Evolutionary conservation across 2,329 filamentous ascomycete genomes (phyloP).

Genomic region (Whalleya microplaca): DNA sequence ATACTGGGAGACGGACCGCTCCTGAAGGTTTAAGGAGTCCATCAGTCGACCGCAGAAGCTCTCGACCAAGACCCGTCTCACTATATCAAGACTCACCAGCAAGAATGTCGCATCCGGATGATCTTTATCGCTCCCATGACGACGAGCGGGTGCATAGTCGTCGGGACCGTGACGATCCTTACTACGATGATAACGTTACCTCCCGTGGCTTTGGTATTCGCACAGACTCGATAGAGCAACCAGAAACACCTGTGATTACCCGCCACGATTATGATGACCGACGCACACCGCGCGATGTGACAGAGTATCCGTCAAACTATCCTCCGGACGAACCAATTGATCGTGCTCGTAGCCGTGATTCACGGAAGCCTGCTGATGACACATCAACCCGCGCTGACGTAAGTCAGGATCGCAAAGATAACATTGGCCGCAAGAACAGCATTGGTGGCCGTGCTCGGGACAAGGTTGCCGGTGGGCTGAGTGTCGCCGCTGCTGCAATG

Average conservation of each 20-base stretch:
- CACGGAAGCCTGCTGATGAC: conserved; percentile 27
- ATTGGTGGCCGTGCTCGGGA: conserved; percentile 50
- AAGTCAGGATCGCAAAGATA: conserved; percentile 32
- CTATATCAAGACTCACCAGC: conserved; percentile 55
- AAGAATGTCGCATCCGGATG: conserved; percentile 49
- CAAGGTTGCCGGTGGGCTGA: conserved; percentile 52
- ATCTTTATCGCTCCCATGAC: conserved; percentile 53
- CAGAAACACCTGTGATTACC: conserved; percentile 36
- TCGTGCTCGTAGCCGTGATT: conserved; percentile 28
- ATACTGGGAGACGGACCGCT: conserved; percentile 39
- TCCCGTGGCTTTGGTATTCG: conserved; percentile 58
- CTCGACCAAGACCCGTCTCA: conserved; percentile 52
- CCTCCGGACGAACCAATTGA: conserved; percentile 36
- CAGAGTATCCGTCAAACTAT: conserved; percentile 36
- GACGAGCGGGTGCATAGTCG: conserved; percentile 48
- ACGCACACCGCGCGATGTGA: conserved; percentile 42
- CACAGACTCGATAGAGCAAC: conserved; percentile 42
- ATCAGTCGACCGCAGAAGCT: conserved; percentile 35
- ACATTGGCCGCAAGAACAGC: conserved; percentile 42
- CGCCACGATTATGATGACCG: conserved; percentile 46
- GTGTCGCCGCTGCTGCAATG: conserved; percentile 53
- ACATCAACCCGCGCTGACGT: conserved; percentile 31
- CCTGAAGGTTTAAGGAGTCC: conserved; percentile 42
- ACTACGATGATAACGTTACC: conserved; percentile 51
- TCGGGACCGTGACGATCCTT: conserved; percentile 48